phyloP scores from a whole-genome alignment of 306 rosid genomes.

The Myrica gale region DNA sequence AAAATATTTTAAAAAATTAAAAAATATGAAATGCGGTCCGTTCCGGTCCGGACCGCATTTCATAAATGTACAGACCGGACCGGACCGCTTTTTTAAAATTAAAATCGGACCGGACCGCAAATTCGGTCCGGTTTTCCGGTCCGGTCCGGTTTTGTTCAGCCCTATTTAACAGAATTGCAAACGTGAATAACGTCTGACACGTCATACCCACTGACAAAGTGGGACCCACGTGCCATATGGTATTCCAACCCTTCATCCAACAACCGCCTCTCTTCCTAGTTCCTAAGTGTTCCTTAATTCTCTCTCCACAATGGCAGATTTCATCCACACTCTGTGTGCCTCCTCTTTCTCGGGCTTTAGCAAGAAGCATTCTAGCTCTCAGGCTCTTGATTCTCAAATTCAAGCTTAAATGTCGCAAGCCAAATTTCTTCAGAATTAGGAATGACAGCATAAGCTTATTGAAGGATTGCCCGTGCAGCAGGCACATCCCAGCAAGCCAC shows the following conservation, averaged over 20 bases:
- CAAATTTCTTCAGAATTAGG: slow-evolving; percentile 94
- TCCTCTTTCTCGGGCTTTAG: slow-evolving; percentile 90
- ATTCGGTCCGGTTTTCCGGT: no score
- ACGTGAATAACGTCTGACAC: no score
- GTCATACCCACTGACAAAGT: no score
- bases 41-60: no score
- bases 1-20: no score
- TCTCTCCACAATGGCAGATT: slow-evolving; percentile 90
- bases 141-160: no score
- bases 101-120: no score
- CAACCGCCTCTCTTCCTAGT: slow-evolving; percentile 72
- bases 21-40: no score
- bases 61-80: no score
- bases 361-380: slow-evolving; percentile 91
- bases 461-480: slow-evolving; percentile 81
- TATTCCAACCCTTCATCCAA: slow-evolving; percentile 67
- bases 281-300: slow-evolving; percentile 74
- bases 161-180: no score
- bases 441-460: slow-evolving; percentile 89
- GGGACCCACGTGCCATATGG: no score
- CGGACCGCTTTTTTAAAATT: no score
- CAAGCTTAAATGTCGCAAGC: slow-evolving; percentile 93
- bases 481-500: slow-evolving; percentile 99
- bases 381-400: slow-evolving; percentile 87
- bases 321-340: slow-evolving; percentile 94